A percentile compares a stretch with the other conserved stretches of the same genome.
phyloP scores from a whole-genome alignment of 2,329 filamentous ascomycete species.

The Fusarium ramigenum region DNA sequence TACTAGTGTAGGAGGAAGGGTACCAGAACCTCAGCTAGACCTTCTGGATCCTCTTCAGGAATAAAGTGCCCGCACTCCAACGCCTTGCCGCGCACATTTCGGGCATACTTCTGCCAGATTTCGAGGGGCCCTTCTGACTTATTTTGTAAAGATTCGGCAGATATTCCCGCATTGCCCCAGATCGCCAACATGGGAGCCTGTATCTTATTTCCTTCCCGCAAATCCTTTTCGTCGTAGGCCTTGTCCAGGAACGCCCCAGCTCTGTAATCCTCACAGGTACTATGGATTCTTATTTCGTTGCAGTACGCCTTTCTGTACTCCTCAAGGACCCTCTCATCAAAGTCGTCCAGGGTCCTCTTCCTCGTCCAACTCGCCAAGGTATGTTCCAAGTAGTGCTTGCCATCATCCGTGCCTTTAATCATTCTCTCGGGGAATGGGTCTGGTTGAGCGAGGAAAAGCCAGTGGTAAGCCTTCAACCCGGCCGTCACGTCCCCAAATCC shows the following conservation, averaged over 20 bases:
- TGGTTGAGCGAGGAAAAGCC: not conserved
- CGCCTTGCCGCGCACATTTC: accelerated
- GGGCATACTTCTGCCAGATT: not conserved
- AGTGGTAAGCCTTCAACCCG: not conserved
- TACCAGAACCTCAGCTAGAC: not conserved
- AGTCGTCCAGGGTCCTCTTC: accelerated
- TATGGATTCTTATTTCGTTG: accelerated
- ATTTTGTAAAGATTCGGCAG: not conserved
- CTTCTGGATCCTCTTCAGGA: not conserved
- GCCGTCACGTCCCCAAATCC: not conserved
- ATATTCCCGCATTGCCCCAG: not conserved
- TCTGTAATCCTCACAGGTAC: not conserved
- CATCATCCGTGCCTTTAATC: accelerated
- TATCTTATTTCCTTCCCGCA: accelerated
- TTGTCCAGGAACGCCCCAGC: not conserved
- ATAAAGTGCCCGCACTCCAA: not conserved
- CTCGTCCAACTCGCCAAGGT: not conserved
- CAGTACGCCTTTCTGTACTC: not conserved
- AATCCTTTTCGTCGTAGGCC: accelerated
- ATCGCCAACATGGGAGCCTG: not conserved
- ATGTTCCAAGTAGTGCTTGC: not conserved
- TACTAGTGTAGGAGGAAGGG: not conserved
- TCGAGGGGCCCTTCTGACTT: accelerated
- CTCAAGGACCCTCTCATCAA: not conserved
- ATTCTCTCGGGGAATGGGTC: accelerated